These are phyloP conservation scores for Xylaria sp. DNA, from an alignment of 495 filamentous ascomycete genomes.

Conservation along the genomic window DNA sequence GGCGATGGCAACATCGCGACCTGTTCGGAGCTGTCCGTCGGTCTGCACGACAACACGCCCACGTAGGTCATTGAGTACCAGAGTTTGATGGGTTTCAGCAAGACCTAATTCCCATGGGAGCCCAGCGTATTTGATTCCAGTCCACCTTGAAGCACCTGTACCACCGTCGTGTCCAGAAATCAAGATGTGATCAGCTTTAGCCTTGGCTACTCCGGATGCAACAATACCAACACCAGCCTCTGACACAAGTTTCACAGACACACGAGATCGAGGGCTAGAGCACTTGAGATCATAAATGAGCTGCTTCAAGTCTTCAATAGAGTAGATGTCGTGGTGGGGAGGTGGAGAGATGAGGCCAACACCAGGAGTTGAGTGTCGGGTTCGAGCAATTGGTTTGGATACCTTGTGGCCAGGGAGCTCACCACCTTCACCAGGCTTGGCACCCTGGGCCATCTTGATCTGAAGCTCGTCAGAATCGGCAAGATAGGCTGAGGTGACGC, in stretches of 20 bases:
- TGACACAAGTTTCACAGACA: constrained; percentile 99
- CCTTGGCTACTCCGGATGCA: constrained; percentile 97
- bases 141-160: constrained; percentile 98
- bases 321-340: constrained; percentile 99
- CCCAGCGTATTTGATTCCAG: constrained; percentile 99
- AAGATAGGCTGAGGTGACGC: constrained; percentile 98
- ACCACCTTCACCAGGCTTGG: constrained; percentile 98
- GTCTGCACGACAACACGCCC: constrained; percentile 98
- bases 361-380: constrained; percentile 97
- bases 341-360: constrained; percentile 99
- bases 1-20: constrained; percentile 94
- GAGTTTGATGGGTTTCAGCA: constrained; percentile 96
- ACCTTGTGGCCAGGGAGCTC: constrained; percentile 99
- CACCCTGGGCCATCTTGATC: constrained; percentile 99
- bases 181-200: constrained; percentile 96
- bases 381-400: constrained; percentile 93
- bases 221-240: constrained; percentile 99
- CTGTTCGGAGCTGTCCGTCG: constrained; percentile 94
- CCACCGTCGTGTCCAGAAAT: constrained; percentile 99
- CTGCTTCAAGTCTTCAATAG: constrained; percentile 98
- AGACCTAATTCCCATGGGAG: constrained; percentile 98
- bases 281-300: constrained; percentile 99
- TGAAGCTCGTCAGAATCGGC: constrained; percentile 98
- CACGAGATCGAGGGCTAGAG: constrained; percentile 89
- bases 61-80: constrained; percentile 97